Conservation (phyloP, 495 filamentous ascomycete species). For the Lasiosphaeria miniovina region DNA sequence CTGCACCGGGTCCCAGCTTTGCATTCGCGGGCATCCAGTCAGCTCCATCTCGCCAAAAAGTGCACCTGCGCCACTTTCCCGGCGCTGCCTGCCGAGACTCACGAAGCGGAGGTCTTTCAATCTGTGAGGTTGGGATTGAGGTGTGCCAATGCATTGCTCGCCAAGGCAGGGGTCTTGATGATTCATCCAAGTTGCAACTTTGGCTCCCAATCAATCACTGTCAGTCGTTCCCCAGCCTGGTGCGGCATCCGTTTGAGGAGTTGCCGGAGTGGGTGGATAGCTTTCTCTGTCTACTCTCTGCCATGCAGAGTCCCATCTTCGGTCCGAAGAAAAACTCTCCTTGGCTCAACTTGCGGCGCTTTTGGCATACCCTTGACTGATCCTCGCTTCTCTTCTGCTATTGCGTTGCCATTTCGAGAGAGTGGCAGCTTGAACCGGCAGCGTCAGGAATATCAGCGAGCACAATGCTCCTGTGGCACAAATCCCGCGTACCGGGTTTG, state of each 20-base stretch:
- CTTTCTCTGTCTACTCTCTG: too few species aligned
- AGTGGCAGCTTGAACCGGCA: background rate
- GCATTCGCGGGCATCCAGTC: background rate
- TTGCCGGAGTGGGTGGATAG: background rate
- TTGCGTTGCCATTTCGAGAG: too few species aligned
- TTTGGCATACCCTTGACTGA: too few species aligned
- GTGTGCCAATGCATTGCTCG: constrained; percentile 23
- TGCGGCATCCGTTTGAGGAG: background rate
- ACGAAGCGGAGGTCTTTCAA: background rate
- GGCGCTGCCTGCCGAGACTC: background rate
- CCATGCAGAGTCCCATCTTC: too few species aligned
- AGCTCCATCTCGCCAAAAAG: background rate
- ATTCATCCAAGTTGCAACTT: background rate
- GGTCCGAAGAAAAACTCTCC: too few species aligned
- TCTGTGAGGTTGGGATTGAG: background rate
- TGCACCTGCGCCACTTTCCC: background rate
- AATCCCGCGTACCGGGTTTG: constrained; percentile 25
- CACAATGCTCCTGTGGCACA: constrained; percentile 10
- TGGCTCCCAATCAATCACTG: too few species aligned
- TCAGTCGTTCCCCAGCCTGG: background rate
- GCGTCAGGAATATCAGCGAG: background rate
- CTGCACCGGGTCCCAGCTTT: constrained; percentile 23
- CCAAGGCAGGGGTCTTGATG: constrained; percentile 12
- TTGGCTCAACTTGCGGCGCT: too few species aligned
- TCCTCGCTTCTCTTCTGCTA: too few species aligned